phyloP scores from a whole-genome alignment of 2,329 filamentous ascomycete genomes.

The Raffaelea ambrosiae region DNA sequence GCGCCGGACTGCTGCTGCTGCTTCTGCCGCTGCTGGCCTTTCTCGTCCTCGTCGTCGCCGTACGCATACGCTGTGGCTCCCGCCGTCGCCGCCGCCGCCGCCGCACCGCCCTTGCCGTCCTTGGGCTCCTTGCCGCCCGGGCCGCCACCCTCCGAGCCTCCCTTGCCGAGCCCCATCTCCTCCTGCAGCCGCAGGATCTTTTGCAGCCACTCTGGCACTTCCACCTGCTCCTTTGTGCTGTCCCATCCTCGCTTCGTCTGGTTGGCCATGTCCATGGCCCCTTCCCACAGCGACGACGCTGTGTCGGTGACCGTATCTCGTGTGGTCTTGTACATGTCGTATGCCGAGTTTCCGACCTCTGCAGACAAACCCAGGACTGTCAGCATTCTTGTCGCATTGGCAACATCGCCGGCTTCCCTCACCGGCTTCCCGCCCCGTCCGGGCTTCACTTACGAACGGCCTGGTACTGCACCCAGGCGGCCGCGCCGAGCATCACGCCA shows the following conservation, averaged over 20 bases:
- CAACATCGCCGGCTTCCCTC: no score
- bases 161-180: constrained; percentile 42
- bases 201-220: constrained; percentile 68
- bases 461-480: constrained; percentile 95
- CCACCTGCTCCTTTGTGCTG: constrained; percentile 70
- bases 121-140: constrained; percentile 43
- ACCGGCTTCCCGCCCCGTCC: no score
- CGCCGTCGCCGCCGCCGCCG: constrained; percentile 49
- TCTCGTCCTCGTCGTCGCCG: constrained; percentile 33
- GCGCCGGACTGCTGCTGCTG: no score
- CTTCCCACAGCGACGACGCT: constrained; percentile 61
- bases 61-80: constrained; percentile 75
- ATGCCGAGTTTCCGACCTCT: constrained; percentile 69
- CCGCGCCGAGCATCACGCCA: constrained; percentile 73
- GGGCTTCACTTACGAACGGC: constrained; percentile 68
- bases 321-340: constrained; percentile 66
- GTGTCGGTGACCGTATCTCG: constrained; percentile 62
- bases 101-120: constrained; percentile 50
- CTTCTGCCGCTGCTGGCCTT: constrained; percentile 32
- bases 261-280: constrained; percentile 64
- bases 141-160: constrained; percentile 38
- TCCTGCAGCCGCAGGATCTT: constrained; percentile 58
- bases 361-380: no score
- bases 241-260: constrained; percentile 78
- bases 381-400: no score